Evolutionary conservation across 805 yeast genomes (phyloP).

Genomic region (Wickerhamomyces xylosicus): DNA sequence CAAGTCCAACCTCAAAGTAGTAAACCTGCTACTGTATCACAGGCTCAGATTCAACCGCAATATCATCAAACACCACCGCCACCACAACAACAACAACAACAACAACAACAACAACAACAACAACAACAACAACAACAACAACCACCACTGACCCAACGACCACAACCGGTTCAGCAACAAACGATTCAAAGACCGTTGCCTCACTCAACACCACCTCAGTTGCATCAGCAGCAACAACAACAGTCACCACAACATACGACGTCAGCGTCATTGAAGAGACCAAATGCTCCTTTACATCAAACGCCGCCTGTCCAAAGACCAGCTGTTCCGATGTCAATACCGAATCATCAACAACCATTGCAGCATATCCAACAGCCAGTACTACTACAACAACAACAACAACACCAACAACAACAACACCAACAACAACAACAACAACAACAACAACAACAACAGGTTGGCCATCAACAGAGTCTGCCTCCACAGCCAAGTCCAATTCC

Average conservation of each 20-base stretch:
- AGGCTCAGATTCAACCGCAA: no score
- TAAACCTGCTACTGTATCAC: neutral
- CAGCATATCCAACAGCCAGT: no score
- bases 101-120: conserved; percentile 23
- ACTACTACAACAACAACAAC: conserved; percentile 11
- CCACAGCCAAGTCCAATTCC: neutral
- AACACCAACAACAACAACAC: conserved; percentile 2
- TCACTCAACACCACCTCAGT: no score
- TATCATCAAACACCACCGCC: neutral
- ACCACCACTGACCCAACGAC: conserved; percentile 16
- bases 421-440: conserved; percentile 1
- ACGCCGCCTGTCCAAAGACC: no score
- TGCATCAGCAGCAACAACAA: no score
- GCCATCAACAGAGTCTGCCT: neutral
- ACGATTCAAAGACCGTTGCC: no score
- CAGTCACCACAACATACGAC: no score
- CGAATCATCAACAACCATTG: no score
- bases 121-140: conserved; percentile 21
- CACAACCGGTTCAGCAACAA: no score
- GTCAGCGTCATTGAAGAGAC: no score
- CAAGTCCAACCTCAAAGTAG: neutral
- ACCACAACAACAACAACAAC: conserved; percentile 10
- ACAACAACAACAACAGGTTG: conserved; percentile 2
- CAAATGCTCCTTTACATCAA: no score
- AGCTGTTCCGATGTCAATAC: no score